Percentiles rank a stretch among this genome's conserved stretches.
These are phyloP conservation scores for Sphaceloma murrayae DNA, from an alignment of 2,329 filamentous ascomycete genomes.

Conservation along the genomic window DNA sequence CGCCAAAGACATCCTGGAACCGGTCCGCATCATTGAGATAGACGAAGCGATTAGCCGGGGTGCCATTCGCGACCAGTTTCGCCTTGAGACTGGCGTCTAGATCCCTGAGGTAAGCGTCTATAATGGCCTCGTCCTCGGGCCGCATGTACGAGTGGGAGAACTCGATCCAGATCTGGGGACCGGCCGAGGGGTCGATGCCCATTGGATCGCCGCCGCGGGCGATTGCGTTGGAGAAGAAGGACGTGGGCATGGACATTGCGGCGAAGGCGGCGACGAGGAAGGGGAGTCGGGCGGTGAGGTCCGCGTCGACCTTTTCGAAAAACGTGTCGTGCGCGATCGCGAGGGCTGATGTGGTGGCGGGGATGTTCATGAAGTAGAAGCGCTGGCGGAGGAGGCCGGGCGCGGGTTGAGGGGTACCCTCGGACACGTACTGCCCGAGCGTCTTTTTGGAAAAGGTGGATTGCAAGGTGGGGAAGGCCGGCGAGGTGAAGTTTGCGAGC, in stretches of 20 bases:
- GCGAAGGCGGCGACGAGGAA: conserved; percentile 8
- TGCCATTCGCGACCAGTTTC: conserved; percentile 19
- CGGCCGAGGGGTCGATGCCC: conserved; percentile 2
- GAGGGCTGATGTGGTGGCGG: background rate
- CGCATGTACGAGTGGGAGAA: conserved; percentile 7
- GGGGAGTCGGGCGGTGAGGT: conserved; percentile 1
- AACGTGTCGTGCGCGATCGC: conserved; percentile 4
- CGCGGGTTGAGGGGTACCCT: background rate
- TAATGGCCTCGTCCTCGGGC: conserved; percentile 5
- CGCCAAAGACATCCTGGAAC: conserved; percentile 24
- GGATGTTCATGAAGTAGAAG: conserved; percentile 11
- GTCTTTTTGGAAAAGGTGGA: conserved; percentile 6
- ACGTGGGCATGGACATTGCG: conserved; percentile 9
- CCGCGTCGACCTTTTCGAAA: conserved; percentile 1
- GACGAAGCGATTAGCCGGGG: conserved; percentile 20
- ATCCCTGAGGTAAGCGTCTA: conserved; percentile 9
- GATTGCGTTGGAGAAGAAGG: conserved; percentile 10
- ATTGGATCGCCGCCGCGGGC: conserved; percentile 9
- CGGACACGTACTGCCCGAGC: background rate
- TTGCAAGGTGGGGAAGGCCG: background rate
- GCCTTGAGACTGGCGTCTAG: conserved; percentile 16
- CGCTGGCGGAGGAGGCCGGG: conserved; percentile 4
- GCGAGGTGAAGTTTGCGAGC: conserved; percentile 7
- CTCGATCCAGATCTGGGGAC: conserved; percentile 10
- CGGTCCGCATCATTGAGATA: conserved; percentile 27